Evolutionary conservation across 495 filamentous ascomycete genomes (phyloP).

Genomic region (Tuber brumale): DNA sequence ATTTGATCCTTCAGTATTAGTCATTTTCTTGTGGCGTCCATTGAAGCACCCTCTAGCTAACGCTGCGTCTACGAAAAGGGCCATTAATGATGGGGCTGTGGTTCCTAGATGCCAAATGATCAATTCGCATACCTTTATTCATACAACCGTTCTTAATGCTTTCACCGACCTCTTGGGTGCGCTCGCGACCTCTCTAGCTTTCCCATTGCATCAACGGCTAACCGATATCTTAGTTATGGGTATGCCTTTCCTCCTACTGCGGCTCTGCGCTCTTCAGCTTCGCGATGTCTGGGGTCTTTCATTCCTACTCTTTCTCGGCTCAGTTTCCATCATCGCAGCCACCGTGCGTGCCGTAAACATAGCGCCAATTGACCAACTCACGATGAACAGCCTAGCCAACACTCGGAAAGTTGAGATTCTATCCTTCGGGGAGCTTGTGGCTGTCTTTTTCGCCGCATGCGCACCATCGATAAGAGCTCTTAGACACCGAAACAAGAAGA

Average conservation of each 20-base stretch:
- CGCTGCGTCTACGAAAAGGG: not conserved
- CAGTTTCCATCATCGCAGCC: constrained; percentile 1
- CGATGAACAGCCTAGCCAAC: constrained; percentile 1
- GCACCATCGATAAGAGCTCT: constrained; percentile 6
- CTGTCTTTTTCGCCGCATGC: constrained; percentile 7
- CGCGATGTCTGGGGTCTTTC: constrained; percentile 5
- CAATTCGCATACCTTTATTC: not conserved
- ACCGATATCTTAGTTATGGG: constrained; percentile 9
- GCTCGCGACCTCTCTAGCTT: not conserved
- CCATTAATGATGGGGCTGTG: not conserved
- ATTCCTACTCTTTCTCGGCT: constrained; percentile 3
- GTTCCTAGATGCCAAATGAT: constrained; percentile 5
- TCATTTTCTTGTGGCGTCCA: not conserved
- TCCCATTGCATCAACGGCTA: not conserved
- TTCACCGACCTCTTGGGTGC: constrained; percentile 6
- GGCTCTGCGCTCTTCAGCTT: constrained; percentile 8
- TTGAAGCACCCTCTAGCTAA: not conserved
- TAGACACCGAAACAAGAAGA: constrained; percentile 2
- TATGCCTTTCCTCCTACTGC: constrained; percentile 5
- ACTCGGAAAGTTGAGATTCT: not conserved
- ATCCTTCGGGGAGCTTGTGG: not conserved
- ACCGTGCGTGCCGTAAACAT: constrained; percentile 6
- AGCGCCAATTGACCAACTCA: not conserved
- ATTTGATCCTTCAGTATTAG: not conserved
- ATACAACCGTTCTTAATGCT: constrained; percentile 3